phyloP scores from a whole-genome alignment of 228 moss, liverwort and hornwort species.

The Sphagnum fallax region DNA sequence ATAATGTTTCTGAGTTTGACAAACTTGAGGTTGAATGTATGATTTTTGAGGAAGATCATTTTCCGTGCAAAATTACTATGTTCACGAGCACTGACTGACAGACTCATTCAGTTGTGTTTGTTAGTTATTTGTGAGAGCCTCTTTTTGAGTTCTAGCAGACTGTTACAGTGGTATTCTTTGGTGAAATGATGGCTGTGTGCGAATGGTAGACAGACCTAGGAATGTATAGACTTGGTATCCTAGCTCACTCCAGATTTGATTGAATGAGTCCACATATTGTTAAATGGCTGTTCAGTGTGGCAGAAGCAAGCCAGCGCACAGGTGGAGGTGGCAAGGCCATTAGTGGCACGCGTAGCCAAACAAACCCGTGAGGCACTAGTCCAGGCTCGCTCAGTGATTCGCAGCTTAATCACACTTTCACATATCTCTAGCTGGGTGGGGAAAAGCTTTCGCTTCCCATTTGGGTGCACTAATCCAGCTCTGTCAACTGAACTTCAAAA shows the following conservation, averaged over 20 bases:
- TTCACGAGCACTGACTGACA: too few relatives aligned
- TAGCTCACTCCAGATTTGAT: not conserved
- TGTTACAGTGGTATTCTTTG: too few relatives aligned
- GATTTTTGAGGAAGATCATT: conserved; percentile 1
- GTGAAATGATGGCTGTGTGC: too few relatives aligned
- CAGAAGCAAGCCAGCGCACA: conserved; percentile 71
- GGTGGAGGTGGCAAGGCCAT: conserved; percentile 74
- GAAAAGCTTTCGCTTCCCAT: conserved; percentile 20
- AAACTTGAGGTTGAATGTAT: not conserved
- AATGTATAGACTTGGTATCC: too few relatives aligned
- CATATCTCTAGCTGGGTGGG: conserved; percentile 80
- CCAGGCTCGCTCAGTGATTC: conserved; percentile 70
- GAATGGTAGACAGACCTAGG: too few relatives aligned
- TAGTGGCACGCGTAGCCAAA: conserved; percentile 84
- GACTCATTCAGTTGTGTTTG: too few relatives aligned
- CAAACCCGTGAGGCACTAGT: conserved; percentile 69
- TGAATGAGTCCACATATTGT: conserved; percentile 1
- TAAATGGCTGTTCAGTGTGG: conserved; percentile 79
- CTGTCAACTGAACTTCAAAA: conserved; percentile 29
- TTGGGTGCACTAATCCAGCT: conserved; percentile 31
- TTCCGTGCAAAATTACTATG: too few relatives aligned
- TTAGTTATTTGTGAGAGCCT: too few relatives aligned
- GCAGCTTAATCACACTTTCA: conserved; percentile 68
- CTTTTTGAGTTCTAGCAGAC: too few relatives aligned
- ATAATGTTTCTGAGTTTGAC: not conserved